Evolutionary conservation across 139 green algal species (phyloP).

Genomic region (Chlorella vulgaris): DNA sequence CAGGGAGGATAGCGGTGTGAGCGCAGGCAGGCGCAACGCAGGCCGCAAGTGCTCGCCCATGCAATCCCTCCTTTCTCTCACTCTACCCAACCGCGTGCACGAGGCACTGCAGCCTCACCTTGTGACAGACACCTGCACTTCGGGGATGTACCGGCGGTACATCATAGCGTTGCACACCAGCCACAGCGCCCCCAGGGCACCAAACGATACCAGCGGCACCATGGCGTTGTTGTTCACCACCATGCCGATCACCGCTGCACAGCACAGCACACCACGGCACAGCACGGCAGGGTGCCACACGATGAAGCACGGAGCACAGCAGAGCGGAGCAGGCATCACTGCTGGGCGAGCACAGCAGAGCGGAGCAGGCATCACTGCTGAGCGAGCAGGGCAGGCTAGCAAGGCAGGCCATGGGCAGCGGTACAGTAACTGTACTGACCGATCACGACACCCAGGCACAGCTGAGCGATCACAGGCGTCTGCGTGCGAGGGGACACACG

Average conservation of each 20-base stretch:
- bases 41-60: too few species aligned
- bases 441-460: conserved; percentile 28
- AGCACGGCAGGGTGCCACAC: not conserved
- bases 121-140: conserved; percentile 42
- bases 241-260: conserved; percentile 32
- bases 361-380: too few species aligned
- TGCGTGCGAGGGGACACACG: conserved; percentile 34
- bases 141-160: conserved; percentile 41
- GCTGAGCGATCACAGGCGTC: conserved; percentile 48
- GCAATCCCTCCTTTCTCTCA: too few species aligned
- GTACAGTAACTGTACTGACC: conserved; percentile 27
- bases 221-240: conserved; percentile 13
- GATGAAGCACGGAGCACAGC: too few species aligned
- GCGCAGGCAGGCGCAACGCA: too few species aligned
- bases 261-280: not conserved
- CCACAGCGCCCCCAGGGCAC: conserved; percentile 29
- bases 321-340: too few species aligned
- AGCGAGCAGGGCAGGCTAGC: too few species aligned
- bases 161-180: conserved; percentile 41
- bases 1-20: too few species aligned
- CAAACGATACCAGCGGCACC: conserved; percentile 8
- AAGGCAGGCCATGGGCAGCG: too few species aligned
- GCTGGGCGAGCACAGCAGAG: too few species aligned
- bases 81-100: too few species aligned
- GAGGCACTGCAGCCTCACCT: too few species aligned